phyloP scores from a whole-genome alignment of 2,329 filamentous ascomycete species.

The Fusarium sp. region DNA sequence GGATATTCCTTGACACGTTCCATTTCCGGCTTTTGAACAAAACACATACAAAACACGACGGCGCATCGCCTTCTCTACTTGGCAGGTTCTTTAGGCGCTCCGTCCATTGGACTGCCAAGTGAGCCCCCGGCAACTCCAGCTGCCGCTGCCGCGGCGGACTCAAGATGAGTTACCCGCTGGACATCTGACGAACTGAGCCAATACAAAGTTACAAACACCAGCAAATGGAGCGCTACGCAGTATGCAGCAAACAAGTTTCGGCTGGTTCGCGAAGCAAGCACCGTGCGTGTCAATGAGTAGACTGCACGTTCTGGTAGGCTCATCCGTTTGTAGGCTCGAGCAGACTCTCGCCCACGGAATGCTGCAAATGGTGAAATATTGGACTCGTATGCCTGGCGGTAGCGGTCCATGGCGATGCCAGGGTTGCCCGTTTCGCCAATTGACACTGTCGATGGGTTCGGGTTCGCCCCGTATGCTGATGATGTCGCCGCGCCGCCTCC shows the following conservation, averaged over 20 bases:
- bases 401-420: slow-evolving; percentile 81
- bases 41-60: slow-evolving; percentile 24
- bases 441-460: slow-evolving; percentile 79
- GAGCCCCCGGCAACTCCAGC: slow-evolving; percentile 58
- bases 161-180: slow-evolving; percentile 70
- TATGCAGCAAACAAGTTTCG: slow-evolving; percentile 95
- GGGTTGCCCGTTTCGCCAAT: slow-evolving; percentile 68
- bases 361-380: slow-evolving; percentile 96
- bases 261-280: slow-evolving; percentile 89
- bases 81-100: slow-evolving; percentile 44
- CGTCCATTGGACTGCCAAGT: slow-evolving; percentile 45
- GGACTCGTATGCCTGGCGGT: slow-evolving; percentile 92
- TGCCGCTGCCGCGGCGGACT: slow-evolving; percentile 60
- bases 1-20: slow-evolving; percentile 16
- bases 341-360: slow-evolving; percentile 92
- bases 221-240: slow-evolving; percentile 86
- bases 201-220: slow-evolving; percentile 90
- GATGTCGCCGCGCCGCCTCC: slow-evolving; percentile 70
- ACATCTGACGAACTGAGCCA: slow-evolving; percentile 80
- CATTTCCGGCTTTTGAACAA: slow-evolving; percentile 23
- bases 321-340: slow-evolving; percentile 92
- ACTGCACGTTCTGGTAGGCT: slow-evolving; percentile 89
- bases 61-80: slow-evolving; percentile 36
- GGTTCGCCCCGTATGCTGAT: slow-evolving; percentile 76
- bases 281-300: slow-evolving; percentile 90